A percentile compares a stretch with the other conserved stretches of the same genome.
These are phyloP conservation scores for Sordaria brevicollis DNA, from an alignment of 495 filamentous ascomycete genomes.

Conservation along the genomic window DNA sequence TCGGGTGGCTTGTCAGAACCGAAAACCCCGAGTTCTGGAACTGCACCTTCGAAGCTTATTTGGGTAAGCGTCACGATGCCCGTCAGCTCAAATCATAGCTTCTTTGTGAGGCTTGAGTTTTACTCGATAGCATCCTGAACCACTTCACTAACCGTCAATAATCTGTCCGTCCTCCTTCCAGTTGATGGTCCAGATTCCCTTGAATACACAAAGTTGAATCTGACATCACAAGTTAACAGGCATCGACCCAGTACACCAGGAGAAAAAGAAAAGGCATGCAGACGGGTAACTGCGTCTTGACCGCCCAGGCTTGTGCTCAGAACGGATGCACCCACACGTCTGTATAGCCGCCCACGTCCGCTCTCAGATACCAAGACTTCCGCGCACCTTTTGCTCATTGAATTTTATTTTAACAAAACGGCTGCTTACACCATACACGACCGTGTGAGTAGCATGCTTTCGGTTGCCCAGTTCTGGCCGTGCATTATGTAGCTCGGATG, in stretches of 20 bases:
- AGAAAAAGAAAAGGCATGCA: background rate
- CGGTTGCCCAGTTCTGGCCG: background rate
- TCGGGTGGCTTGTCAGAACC: background rate
- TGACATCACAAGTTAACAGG: background rate
- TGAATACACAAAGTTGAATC: background rate
- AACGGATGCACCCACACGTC: background rate
- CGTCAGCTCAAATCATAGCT: background rate
- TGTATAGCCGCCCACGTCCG: background rate
- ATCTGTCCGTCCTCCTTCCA: background rate
- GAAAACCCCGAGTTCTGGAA: background rate
- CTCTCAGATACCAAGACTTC: background rate
- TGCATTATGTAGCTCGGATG: background rate
- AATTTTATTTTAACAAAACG: too few relatives aligned
- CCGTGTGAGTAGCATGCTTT: background rate
- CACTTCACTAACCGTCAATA: background rate
- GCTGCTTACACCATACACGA: too few relatives aligned
- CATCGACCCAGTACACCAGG: background rate
- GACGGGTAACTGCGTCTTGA: constrained; percentile 10
- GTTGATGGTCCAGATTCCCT: background rate
- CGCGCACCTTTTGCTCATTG: background rate
- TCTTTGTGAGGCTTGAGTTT: background rate
- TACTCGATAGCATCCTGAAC: background rate
- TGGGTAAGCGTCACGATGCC: background rate
- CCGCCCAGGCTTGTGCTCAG: constrained; percentile 5
- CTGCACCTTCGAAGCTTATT: background rate